Evolutionary conservation across 768 basidiomycete genomes (phyloP).

Genomic region (Tulasnella sp.): DNA sequence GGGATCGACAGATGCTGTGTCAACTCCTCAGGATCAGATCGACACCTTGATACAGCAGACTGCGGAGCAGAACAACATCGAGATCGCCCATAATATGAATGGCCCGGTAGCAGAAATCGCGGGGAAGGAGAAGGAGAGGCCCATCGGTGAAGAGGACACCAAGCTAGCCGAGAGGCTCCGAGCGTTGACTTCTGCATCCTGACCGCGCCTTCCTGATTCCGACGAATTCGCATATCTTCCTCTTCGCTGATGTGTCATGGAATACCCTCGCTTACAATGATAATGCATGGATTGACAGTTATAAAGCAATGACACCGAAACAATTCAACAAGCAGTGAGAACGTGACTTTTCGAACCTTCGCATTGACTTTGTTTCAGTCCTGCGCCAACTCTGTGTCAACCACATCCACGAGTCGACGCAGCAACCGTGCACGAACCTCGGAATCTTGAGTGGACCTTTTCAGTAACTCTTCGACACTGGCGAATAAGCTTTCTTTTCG

Average conservation of each 20-base stretch:
- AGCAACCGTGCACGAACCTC: too few relatives aligned
- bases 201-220: background rate
- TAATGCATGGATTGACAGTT: too few relatives aligned
- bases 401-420: too few relatives aligned
- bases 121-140: slow-evolving; percentile 35
- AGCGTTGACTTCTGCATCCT: slow-evolving; percentile 72
- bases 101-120: slow-evolving; percentile 49
- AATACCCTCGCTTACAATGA: too few relatives aligned
- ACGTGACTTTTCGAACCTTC: too few relatives aligned
- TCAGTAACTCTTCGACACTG: background rate
- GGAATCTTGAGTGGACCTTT: background rate
- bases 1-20: slow-evolving; percentile 81
- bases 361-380: too few relatives aligned
- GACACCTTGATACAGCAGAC: slow-evolving; percentile 85
- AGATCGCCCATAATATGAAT: slow-evolving; percentile 81
- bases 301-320: too few relatives aligned
- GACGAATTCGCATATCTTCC: background rate
- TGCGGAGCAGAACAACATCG: slow-evolving; percentile 94
- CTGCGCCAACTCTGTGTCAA: too few relatives aligned
- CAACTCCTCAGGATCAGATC: slow-evolving; percentile 95
- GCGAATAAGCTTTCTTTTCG: background rate
- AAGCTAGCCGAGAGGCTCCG: slow-evolving; percentile 78
- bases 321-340: too few relatives aligned
- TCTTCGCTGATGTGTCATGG: background rate
- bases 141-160: slow-evolving; percentile 61